Evolutionary conservation across 2,329 filamentous ascomycete species (phyloP).

Genomic region (Fusarium piperis): DNA sequence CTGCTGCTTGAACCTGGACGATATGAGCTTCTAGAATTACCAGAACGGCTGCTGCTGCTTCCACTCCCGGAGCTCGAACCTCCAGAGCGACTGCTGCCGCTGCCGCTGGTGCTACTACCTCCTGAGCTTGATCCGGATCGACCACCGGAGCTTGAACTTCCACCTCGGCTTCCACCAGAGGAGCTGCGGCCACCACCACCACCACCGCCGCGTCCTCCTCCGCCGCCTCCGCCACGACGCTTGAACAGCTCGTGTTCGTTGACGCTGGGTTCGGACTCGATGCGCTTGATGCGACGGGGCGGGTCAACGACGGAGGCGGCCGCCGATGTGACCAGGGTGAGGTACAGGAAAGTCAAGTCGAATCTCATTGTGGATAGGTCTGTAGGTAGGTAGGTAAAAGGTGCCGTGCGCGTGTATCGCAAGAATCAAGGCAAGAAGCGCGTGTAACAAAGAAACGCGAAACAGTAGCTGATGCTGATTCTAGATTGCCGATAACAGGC

Average conservation of each 20-base stretch:
- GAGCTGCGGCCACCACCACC: slow-evolving; percentile 37
- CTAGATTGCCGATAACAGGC: background rate
- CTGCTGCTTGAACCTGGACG: slow-evolving; percentile 25
- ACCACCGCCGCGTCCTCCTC: slow-evolving; percentile 57
- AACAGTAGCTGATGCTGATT: background rate
- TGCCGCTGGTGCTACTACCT: slow-evolving; percentile 1
- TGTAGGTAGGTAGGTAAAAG: background rate
- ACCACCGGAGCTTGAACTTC: slow-evolving; percentile 5
- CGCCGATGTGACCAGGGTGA: slow-evolving; percentile 43
- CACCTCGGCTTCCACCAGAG: background rate
- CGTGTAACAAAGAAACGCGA: background rate
- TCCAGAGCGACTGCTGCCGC: slow-evolving; percentile 4
- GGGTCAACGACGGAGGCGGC: slow-evolving; percentile 39
- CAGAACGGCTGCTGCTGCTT: slow-evolving; percentile 15
- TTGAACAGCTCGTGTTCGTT: slow-evolving; percentile 63
- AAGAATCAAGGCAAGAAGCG: slow-evolving; percentile 1
- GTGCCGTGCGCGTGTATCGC: background rate
- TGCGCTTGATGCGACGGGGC: slow-evolving; percentile 38
- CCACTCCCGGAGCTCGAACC: slow-evolving; percentile 25
- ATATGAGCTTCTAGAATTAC: slow-evolving; percentile 31
- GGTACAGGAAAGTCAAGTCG: slow-evolving; percentile 42
- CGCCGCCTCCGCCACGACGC: slow-evolving; percentile 68
- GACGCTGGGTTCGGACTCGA: slow-evolving; percentile 34
- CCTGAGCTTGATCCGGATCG: slow-evolving; percentile 14
- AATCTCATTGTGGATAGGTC: slow-evolving; percentile 44